These are phyloP conservation scores for Neurospora africana DNA, from an alignment of 495 filamentous ascomycete species.

Conservation along the genomic window DNA sequence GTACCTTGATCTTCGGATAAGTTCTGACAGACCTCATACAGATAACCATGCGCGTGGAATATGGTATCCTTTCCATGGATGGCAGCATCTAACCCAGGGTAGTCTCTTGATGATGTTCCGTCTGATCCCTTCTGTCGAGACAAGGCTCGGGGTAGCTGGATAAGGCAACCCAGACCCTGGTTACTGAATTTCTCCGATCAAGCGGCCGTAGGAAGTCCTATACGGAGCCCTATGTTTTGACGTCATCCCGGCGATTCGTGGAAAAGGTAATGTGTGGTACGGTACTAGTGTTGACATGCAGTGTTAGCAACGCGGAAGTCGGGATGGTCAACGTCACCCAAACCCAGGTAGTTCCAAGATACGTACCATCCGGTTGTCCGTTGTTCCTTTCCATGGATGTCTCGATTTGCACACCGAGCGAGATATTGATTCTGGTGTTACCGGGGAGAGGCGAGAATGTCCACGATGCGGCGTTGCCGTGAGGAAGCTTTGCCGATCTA, in stretches of 20 bases:
- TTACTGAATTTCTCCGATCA: neutral
- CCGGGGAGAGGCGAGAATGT: neutral
- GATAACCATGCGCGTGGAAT: neutral
- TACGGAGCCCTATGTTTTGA: neutral
- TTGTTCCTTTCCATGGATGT: neutral
- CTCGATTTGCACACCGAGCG: neutral
- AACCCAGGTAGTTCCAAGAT: neutral
- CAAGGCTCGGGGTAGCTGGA: neutral
- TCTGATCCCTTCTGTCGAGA: neutral
- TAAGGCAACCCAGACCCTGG: neutral
- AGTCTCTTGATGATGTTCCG: neutral
- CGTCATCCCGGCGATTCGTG: neutral
- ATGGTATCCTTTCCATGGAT: neutral
- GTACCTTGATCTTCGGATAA: neutral
- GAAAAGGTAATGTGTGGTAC: neutral
- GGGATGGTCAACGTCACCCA: neutral
- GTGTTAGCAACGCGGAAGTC: neutral
- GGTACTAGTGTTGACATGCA: neutral
- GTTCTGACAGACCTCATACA: neutral
- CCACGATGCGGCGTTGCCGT: neutral
- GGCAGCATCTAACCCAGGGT: neutral
- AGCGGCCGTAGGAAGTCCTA: neutral
- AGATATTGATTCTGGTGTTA: neutral
- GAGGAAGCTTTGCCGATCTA: neutral
- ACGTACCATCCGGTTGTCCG: neutral